A percentile compares a stretch with the other conserved stretches of the same genome.
phyloP scores from a whole-genome alignment of 1,139 yeast species.

The Yamadazyma dushanensis region DNA sequence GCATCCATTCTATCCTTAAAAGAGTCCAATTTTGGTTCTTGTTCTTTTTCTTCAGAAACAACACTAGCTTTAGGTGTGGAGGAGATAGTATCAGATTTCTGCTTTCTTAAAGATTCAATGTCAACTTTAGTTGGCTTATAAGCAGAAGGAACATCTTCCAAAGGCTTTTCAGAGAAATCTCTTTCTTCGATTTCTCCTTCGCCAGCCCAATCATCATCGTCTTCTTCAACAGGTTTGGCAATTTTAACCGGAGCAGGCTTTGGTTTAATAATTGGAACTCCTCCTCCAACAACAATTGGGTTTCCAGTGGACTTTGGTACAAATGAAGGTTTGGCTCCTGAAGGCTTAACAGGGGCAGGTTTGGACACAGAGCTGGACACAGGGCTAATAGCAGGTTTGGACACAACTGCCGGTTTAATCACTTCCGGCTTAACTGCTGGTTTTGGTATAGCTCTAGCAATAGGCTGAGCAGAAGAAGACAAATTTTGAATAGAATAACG shows the following conservation, averaged over 20 bases:
- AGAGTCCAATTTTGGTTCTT: conserved; percentile 32
- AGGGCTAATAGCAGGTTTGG: conserved; percentile 23
- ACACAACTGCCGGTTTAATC: conserved; percentile 16
- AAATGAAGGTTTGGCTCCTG: conserved; percentile 24
- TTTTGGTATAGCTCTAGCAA: conserved; percentile 8
- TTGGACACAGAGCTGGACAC: conserved; percentile 24
- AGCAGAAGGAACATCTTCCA: conserved; percentile 62
- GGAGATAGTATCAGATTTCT: conserved; percentile 49
- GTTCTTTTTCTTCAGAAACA: conserved; percentile 21
- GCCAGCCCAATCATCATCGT: conserved; percentile 65
- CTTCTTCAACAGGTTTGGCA: conserved; percentile 27
- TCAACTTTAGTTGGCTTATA: conserved; percentile 63
- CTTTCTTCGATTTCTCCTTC: conserved; percentile 68
- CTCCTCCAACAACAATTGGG: conserved; percentile 26
- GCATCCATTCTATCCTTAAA: conserved; percentile 45
- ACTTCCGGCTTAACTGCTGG: conserved; percentile 17
- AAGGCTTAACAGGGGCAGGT: conserved; percentile 10
- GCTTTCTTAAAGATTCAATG: conserved; percentile 44
- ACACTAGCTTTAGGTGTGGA: conserved; percentile 32
- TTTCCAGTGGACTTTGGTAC: conserved; percentile 43
- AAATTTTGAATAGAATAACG: conserved; percentile 70
- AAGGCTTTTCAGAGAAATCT: conserved; percentile 63
- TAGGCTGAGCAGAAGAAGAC: conserved; percentile 18
- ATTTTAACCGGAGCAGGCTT: conserved; percentile 40
- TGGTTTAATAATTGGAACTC: conserved; percentile 20